phyloP scores from a whole-genome alignment of 2,329 filamentous ascomycete genomes.

The Apiospora pterosperma region DNA sequence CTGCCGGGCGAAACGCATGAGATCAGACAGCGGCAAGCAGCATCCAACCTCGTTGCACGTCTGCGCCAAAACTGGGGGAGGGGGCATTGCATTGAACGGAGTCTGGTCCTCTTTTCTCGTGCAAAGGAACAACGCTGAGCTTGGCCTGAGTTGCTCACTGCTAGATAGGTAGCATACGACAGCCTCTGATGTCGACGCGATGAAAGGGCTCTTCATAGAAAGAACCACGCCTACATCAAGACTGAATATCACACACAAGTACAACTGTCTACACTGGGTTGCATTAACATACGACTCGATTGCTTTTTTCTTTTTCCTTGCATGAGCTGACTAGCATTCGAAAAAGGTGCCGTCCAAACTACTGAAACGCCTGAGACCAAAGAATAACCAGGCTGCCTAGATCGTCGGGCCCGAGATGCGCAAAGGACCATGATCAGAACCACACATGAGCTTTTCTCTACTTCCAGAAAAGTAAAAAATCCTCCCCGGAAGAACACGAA shows the following conservation, averaged over 20 bases:
- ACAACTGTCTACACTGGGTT: background rate
- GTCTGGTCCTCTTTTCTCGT: background rate
- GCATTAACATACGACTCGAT: background rate
- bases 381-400: background rate
- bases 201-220: background rate
- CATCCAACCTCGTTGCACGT: background rate
- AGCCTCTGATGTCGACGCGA: background rate
- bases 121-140: background rate
- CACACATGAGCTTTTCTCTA: background rate
- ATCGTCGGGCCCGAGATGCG: background rate
- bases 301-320: slow-evolving; percentile 3
- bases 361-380: background rate
- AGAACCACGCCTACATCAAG: background rate
- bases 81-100: background rate
- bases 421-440: background rate
- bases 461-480: background rate
- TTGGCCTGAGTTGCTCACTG: background rate
- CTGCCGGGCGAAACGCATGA: background rate
- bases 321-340: background rate
- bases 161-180: background rate
- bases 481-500: background rate
- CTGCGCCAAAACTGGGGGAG: background rate
- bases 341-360: background rate
- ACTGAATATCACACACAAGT: background rate
- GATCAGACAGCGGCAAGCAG: background rate